Base-by-base conservation (phyloP, 2,329 filamentous ascomycete genomes). In the Botrytis aclada region DNA sequence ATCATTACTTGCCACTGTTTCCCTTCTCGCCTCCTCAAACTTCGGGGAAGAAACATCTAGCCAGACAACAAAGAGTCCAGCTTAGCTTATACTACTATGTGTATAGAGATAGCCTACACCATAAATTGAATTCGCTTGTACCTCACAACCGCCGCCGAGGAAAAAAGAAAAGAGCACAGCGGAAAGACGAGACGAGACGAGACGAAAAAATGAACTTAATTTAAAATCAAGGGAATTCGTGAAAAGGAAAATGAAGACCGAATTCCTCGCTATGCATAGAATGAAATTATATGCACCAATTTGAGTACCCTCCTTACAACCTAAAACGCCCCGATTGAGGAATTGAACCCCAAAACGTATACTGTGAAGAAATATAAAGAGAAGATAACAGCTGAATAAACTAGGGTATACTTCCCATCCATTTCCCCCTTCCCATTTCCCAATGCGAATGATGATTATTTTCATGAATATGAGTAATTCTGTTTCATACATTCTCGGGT, bases 221-320 rank as follows among this genome's bases (percentile, higher is more conserved):
- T 6, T 43, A 32, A 58, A 37, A 25, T 60, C 12, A 25, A 62
- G 41, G 41, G 16, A 51, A 51, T n/a, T 37, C 37, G 56, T 20
- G 16, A 39, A 34, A 22, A 56, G 10, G 34, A 9, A 25, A 58
- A 22, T 41, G 73, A 73, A 62, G 7, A 74, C 77, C 64, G 73
- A 64, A 54, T 75, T 71, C 43, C 70, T 76, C n/a, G 76, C 75
- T 58, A 72, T 75, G 66, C 51, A 67, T 61, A 29, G 20, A 56
- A 37, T 29, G 8, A 69, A 63, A 41, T 56, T 25, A 32, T 14
- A 71, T 70, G 32, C 41, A 63, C 43, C 69, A 70, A 45, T 41
- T 56, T 14, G 39, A 41, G n/a, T 34, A 29, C 47, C 65, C 25
- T 29, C 37, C 34, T 20, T n/a, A 8, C 37, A 18, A 29, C 32